These are phyloP conservation scores for Tuctoria greenei DNA, from an alignment of 176 grass and related monocot genomes.

Conservation along the genomic window DNA sequence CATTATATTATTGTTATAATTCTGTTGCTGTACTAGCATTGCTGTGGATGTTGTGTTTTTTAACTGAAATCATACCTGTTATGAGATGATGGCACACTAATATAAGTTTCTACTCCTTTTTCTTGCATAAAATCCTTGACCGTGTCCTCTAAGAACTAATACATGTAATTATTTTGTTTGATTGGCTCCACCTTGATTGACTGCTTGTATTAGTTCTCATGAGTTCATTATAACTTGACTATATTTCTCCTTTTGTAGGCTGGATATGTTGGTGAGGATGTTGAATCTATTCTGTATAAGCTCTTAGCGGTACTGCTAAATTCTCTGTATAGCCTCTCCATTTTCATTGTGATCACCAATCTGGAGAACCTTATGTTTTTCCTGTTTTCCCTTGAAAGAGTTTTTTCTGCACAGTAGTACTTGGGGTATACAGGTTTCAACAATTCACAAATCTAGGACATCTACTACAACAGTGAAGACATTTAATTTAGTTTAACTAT, in stretches of 20 bases:
- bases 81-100: too few relatives aligned
- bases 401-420: background rate
- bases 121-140: slow-evolving; percentile 1
- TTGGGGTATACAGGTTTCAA: too few relatives aligned
- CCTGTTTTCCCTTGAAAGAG: background rate
- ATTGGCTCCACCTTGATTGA: background rate
- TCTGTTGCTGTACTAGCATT: too few relatives aligned
- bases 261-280: slow-evolving; percentile 83
- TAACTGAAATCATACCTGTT: too few relatives aligned
- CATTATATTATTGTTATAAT: too few relatives aligned
- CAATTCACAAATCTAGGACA: background rate
- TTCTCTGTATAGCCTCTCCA: background rate
- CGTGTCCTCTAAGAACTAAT: background rate
- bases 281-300: slow-evolving; percentile 70
- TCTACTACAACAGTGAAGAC: background rate
- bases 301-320: slow-evolving; percentile 54
- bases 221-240: slow-evolving; percentile 12
- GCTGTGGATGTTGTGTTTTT: too few relatives aligned
- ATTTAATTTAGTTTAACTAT: slow-evolving; percentile 13
- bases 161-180: slow-evolving; percentile 2
- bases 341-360: slow-evolving; percentile 1
- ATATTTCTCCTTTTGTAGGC: slow-evolving; percentile 44
- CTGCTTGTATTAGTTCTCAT: background rate
- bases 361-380: background rate
- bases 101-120: background rate